Evolutionary conservation across 345 rosid species (phyloP), one percentile per base, ranked within the genome.

Genomic region (Clausena lansium): DNA sequence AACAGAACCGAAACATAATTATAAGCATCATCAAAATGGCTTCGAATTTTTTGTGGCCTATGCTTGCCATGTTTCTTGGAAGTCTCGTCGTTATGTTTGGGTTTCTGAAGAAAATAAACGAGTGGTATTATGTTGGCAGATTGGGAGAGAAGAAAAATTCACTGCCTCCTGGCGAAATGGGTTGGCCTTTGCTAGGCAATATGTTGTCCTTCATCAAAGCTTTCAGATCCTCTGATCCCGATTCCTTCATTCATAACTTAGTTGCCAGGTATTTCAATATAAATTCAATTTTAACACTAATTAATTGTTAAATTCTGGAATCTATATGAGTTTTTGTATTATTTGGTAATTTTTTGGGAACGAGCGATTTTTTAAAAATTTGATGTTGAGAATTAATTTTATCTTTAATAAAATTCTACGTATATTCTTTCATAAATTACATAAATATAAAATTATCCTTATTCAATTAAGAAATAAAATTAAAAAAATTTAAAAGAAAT

Each of bases 141-240:
- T 66, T 89, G 71, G 90, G 88, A 15, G 86, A 77, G 66, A 85
- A 77, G 76, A 81, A 28, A 50, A 59, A 41, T 13, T 78, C 73
- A 62, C 85, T 89, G 4, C 89, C 92, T 59, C 89, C 89, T 9
- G 87, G 89, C 13, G 85, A 84, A 63, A 67, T 86, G 80, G 88
- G 88, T 7, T 84, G 83, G 87, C 89, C 86, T 81, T 41, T 88
- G 24, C 36, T 86, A n/a, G 89, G 91, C 17, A 87, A 82, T 28
- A 86, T 86, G 92, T 59, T 47, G 71, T 77, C 88, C 25, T 88
- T 90, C 71, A 80, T 84, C 72, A 78, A 38, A 67, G 81, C 88
- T 78, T 87, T 83, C 83, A 87, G 77, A 63, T 83, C 88, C 33
- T 50, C 76, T 62, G 74, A 85, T 25, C 91, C 88, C n/a, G 90